Evolutionary conservation across 208 protist genomes (phyloP).

Genomic region (Porcisia deanei): DNA sequence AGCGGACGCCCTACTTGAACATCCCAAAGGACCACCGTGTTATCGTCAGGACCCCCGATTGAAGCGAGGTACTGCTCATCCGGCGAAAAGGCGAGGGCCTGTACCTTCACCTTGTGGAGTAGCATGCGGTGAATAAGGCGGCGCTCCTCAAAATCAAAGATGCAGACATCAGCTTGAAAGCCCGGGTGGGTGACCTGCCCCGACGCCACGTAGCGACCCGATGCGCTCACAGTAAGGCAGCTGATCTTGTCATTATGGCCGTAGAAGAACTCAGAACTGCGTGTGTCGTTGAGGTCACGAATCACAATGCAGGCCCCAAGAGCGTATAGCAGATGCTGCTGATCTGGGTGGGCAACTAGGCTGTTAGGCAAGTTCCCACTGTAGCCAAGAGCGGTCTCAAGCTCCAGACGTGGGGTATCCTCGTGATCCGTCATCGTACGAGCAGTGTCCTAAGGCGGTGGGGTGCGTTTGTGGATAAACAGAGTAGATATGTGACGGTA

Average conservation of each 20-base stretch:
- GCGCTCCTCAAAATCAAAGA: constrained; percentile 90
- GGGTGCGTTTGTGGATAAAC: not conserved
- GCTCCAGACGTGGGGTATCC: constrained; percentile 56
- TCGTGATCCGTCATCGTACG: constrained; percentile 56
- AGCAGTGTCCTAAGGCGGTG: not conserved
- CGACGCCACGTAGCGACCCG: constrained; percentile 93
- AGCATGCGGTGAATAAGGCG: constrained; percentile 90
- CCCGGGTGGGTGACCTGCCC: constrained; percentile 95
- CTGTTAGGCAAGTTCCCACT: constrained; percentile 83
- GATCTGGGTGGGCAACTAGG: constrained; percentile 89
- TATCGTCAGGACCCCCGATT: constrained; percentile 95
- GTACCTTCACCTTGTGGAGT: constrained; percentile 95
- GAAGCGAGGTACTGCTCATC: constrained; percentile 93
- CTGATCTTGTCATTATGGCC: constrained; percentile 95
- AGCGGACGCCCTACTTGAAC: constrained; percentile 89
- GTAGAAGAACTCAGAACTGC: constrained; percentile 89
- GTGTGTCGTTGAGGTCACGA: constrained; percentile 72
- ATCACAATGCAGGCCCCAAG: constrained; percentile 94
- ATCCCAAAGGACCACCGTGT: constrained; percentile 95
- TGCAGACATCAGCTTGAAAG: constrained; percentile 94
- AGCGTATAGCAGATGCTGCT: constrained; percentile 91
- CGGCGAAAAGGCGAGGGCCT: constrained; percentile 94
- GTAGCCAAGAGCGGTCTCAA: constrained; percentile 87
- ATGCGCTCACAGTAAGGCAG: constrained; percentile 90
- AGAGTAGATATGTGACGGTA: not conserved